Conservation (phyloP, 768 basidiomycete genomes). For the Xerocomus potaroensis region DNA sequence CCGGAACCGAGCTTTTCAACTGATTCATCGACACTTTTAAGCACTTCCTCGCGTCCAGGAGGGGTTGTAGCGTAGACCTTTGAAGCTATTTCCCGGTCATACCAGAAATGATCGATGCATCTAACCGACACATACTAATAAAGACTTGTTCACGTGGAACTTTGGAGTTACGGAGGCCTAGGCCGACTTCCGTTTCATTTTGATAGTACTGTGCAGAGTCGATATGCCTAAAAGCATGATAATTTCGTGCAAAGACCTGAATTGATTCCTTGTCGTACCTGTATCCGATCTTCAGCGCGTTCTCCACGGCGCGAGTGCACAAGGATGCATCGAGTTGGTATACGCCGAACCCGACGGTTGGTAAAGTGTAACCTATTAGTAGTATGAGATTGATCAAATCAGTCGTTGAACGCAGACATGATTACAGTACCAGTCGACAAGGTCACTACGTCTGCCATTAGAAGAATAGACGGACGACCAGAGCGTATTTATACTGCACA, state of each 20-base stretch:
- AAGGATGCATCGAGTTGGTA: constrained; percentile 9
- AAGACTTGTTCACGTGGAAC: constrained; percentile 28
- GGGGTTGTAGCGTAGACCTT: constrained; percentile 10
- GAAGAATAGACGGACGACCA: neutral
- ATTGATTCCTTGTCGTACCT: constrained; percentile 21
- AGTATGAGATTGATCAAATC: neutral
- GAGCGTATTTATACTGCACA: neutral
- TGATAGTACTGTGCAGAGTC: constrained; percentile 23
- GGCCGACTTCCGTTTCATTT: constrained; percentile 27
- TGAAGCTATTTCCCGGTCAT: constrained; percentile 15
- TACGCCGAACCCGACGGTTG: constrained; percentile 27
- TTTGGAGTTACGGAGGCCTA: constrained; percentile 19
- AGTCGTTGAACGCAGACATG: too few relatives aligned
- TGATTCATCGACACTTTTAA: constrained; percentile 18
- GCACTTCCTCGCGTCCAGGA: constrained; percentile 16
- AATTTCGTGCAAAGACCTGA: neutral
- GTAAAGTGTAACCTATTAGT: constrained; percentile 23
- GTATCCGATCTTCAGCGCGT: constrained; percentile 25
- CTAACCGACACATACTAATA: constrained; percentile 21
- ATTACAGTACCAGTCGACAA: constrained; percentile 10
- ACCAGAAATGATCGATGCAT: neutral
- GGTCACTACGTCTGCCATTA: constrained; percentile 9
- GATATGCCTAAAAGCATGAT: constrained; percentile 18
- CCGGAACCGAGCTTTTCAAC: constrained; percentile 21
- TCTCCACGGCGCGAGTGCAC: constrained; percentile 12